Evolutionary conservation across 257 asterid species (phyloP), one percentile per base, ranked within the genome.

Genomic region (Solanum piurae): DNA sequence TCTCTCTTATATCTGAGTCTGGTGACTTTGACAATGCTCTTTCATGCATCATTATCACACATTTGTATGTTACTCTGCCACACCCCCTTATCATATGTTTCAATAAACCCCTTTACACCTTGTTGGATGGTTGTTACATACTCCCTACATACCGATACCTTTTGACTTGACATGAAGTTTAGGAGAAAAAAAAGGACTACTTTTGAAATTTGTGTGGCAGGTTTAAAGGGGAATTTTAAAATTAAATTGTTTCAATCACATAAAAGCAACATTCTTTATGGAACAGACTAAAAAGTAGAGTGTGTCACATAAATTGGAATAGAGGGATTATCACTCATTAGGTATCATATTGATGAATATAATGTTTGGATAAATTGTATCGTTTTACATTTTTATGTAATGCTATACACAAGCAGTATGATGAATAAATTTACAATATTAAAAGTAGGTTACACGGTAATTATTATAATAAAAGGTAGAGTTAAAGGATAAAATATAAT

Each of bases 21-120:
- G 83, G 87, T 6, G 97, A 96, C 86, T 94, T 93, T 55, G 94
- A 92, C 44, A 75, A 44, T 83, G 92, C 95, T 55, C 96, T 97
- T 85, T 89, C 94, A 14, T 97, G 99, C 90, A 89, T 97, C 49
- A 91, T 97, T 88, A 91, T 97, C 91, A 94, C 98, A 9, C 99
- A 95, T 91, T 97, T 95, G 93, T 92, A 90, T 84, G 90, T 52
- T 36, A 23, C 12, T 60, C 25, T 60, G 12, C 12, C n/a, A 23
- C 13, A 9, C 69, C 68, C 13, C 25, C 25, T 80, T 46, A 31
- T 46, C 42, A 10, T 80, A 29, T 27, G 27, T 46, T 46, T 80
- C 29, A 80, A 9, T 80, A 49, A 29, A 46, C 4, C 42, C 64
- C 42, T 46, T 46, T 80, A 6, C 11, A 29, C 10, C 37, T 68